Conservation (phyloP, 345 rosid species). For the Salix arbutifolia region DNA sequence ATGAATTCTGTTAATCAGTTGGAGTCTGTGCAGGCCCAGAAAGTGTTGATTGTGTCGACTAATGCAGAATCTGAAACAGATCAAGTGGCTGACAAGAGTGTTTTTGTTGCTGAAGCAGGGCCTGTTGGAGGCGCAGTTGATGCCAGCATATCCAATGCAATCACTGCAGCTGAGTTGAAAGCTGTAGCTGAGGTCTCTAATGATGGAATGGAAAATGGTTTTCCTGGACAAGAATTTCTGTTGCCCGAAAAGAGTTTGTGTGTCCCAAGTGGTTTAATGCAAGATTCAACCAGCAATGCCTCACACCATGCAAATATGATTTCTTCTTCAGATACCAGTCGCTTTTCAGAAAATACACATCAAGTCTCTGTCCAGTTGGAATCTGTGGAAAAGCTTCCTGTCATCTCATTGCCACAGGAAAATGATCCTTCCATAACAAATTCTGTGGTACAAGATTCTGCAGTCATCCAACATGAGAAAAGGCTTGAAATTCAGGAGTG, state of each 20-base stretch:
- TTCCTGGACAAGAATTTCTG: conserved; percentile 15
- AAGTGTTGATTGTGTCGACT: conserved; percentile 26
- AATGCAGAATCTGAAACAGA: conserved; percentile 25
- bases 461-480: conserved; percentile 27
- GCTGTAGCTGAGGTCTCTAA: conserved; percentile 23
- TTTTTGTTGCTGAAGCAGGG: conserved; percentile 27
- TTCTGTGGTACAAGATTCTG: conserved; percentile 28
- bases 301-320: conserved; percentile 27
- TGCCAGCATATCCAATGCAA: conserved; percentile 24
- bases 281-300: conserved; percentile 27
- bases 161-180: conserved; percentile 26
- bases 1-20: conserved; percentile 25
- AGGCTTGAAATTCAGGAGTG: conserved; percentile 17
- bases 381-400: conserved; percentile 23
- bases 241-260: conserved; percentile 22
- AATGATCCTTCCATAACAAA: conserved; percentile 20
- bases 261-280: conserved; percentile 26
- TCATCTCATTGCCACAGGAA: conserved; percentile 21
- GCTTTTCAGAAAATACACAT: conserved; percentile 24
- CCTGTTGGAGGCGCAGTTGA: conserved; percentile 17
- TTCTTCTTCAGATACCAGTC: conserved; percentile 31
- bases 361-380: conserved; percentile 35
- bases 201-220: conserved; percentile 21
- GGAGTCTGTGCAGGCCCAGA: conserved; percentile 22
- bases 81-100: conserved; percentile 8